A percentile compares a stretch with the other conserved stretches of the same genome.
These are phyloP conservation scores for Fomitopsis pulvina DNA, from an alignment of 768 basidiomycete species.

Conservation along the genomic window DNA sequence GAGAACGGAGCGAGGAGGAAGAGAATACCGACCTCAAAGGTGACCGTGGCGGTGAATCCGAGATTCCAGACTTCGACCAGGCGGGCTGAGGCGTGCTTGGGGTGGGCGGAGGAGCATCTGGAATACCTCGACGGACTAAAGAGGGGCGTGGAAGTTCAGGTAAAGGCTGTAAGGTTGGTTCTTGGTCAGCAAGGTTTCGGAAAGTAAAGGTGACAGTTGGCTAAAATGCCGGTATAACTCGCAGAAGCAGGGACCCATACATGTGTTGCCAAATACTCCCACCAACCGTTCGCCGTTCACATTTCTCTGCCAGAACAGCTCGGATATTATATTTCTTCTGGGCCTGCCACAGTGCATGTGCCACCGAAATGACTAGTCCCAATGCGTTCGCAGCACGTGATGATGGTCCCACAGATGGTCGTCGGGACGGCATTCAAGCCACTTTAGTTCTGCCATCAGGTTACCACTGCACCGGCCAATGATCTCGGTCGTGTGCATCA, in stretches of 20 bases:
- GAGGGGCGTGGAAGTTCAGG: slow-evolving; percentile 1
- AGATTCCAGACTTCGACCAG: neutral
- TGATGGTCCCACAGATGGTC: too few relatives aligned
- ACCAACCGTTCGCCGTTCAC: too few relatives aligned
- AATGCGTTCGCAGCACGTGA: too few relatives aligned
- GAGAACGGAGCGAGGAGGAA: slow-evolving; percentile 8
- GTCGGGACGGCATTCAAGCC: too few relatives aligned
- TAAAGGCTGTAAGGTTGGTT: neutral
- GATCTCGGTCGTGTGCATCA: neutral
- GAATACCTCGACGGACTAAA: neutral
- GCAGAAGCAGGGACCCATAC: neutral
- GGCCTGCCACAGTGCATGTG: too few relatives aligned
- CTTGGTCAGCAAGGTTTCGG: neutral
- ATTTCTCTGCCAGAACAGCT: too few relatives aligned
- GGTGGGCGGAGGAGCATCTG: slow-evolving; percentile 1
- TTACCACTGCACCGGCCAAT: too few relatives aligned
- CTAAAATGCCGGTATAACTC: neutral
- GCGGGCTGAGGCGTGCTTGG: neutral
- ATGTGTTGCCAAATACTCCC: too few relatives aligned
- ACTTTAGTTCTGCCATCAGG: too few relatives aligned
- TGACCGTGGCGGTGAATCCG: slow-evolving; percentile 3
- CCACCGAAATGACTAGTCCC: too few relatives aligned
- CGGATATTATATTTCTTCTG: too few relatives aligned
- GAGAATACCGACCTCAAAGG: slow-evolving; percentile 8
- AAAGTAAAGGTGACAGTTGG: neutral